phyloP scores from a whole-genome alignment of 441 rosid species.

The Croton laevigatus region DNA sequence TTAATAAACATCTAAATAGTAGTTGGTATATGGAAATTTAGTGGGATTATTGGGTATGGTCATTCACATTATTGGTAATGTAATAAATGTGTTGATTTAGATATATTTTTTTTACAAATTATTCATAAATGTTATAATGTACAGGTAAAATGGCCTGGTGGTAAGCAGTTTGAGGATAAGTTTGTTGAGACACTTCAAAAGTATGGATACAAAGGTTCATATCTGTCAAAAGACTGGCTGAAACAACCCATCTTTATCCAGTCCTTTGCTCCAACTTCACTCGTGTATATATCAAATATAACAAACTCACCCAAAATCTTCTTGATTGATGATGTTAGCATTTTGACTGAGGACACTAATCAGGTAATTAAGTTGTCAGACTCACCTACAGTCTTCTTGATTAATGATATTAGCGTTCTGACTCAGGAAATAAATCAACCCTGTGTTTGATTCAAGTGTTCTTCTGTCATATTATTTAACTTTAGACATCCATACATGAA shows the following conservation, averaged over 20 bases:
- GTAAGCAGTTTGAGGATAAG: constrained; percentile 70
- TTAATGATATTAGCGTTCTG: constrained; percentile 59
- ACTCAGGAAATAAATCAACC: constrained; percentile 87
- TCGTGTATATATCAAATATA: constrained; percentile 56
- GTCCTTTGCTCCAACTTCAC: constrained; percentile 95
- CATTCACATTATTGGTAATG: not conserved
- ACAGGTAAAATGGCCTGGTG: constrained; percentile 86
- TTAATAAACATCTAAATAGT: not conserved
- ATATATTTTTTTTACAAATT: not conserved
- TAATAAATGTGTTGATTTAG: not conserved
- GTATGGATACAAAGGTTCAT: constrained; percentile 78
- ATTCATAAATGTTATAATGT: not conserved
- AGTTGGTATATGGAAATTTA: too few species aligned
- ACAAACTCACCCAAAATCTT: constrained; percentile 79
- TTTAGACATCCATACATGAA: too few species aligned
- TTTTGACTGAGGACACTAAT: constrained; percentile 81
- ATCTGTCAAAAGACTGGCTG: constrained; percentile 79
- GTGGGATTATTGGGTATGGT: not conserved
- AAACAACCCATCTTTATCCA: constrained; percentile 85
- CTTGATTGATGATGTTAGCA: constrained; percentile 67
- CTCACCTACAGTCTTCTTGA: constrained; percentile 77
- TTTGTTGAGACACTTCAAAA: constrained; percentile 65
- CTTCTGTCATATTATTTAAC: not conserved
- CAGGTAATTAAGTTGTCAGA: constrained; percentile 58
- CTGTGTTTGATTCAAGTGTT: constrained; percentile 25